phyloP scores from a whole-genome alignment of 495 filamentous ascomycete genomes.

The Corynascus novoguineensis region DNA sequence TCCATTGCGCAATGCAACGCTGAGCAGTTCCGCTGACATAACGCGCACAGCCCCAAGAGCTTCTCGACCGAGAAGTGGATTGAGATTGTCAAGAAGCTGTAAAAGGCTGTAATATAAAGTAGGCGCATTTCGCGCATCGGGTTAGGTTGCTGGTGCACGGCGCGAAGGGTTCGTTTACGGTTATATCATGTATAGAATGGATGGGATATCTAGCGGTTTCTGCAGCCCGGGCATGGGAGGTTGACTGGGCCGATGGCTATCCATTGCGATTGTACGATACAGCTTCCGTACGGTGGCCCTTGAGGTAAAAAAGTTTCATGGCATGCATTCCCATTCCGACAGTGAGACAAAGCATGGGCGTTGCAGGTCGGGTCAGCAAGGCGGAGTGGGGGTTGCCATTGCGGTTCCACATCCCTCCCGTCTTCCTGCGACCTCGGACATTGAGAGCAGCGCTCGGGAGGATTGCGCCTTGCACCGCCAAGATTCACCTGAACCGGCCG shows the following conservation, averaged over 20 bases:
- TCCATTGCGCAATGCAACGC: neutral
- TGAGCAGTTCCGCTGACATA: neutral
- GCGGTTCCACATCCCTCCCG: neutral
- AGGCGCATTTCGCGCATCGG: conserved; percentile 9
- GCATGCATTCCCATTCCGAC: neutral
- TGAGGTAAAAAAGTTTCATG: conserved; percentile 10
- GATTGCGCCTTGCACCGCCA: neutral
- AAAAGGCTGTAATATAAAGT: conserved; percentile 40
- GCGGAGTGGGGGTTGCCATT: neutral
- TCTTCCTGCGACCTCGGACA: conserved; percentile 5
- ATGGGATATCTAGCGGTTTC: conserved; percentile 22
- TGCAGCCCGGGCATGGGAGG: conserved; percentile 10
- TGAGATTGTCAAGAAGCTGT: conserved; percentile 84
- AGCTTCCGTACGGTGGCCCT: conserved; percentile 19
- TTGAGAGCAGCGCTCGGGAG: neutral
- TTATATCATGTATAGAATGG: conserved; percentile 32
- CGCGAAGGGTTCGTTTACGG: conserved; percentile 25
- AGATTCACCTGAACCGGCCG: neutral
- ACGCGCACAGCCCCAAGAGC: conserved; percentile 66
- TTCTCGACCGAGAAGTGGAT: conserved; percentile 96
- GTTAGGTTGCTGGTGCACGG: conserved; percentile 28
- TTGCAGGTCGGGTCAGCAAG: neutral
- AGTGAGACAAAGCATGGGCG: neutral
- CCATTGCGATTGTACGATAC: conserved; percentile 27
- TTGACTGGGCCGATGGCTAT: conserved; percentile 21